These are phyloP conservation scores for Pleurostoma richardsiae DNA, from an alignment of 2,329 filamentous ascomycete species.

Conservation along the genomic window DNA sequence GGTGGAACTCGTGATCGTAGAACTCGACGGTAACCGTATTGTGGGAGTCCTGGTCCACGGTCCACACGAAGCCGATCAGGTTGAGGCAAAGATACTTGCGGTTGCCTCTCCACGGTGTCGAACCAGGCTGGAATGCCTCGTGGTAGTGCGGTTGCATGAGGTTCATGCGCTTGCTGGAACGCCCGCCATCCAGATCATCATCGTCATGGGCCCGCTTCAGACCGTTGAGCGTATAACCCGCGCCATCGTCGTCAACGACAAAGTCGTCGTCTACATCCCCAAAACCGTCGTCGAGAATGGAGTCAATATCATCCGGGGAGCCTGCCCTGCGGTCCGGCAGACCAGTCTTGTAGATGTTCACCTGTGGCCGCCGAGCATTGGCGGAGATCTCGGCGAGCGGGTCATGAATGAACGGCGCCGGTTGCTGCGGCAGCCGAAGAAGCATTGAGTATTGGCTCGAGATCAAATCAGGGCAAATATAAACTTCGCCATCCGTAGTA, in stretches of 20 bases:
- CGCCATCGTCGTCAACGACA: constrained; percentile 91
- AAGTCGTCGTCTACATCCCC: constrained; percentile 67
- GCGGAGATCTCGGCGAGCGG: constrained; percentile 65
- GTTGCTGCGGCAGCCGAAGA: constrained; percentile 57
- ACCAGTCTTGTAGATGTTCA: constrained; percentile 51
- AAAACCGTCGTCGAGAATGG: constrained; percentile 60
- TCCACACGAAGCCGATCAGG: constrained; percentile 92
- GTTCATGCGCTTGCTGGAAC: constrained; percentile 43
- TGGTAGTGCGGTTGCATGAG: constrained; percentile 64
- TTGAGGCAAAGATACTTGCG: constrained; percentile 91
- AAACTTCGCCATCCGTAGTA: constrained; percentile 87
- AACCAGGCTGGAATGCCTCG: constrained; percentile 84
- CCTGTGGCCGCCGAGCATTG: constrained; percentile 53
- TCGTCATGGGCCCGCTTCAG: constrained; percentile 46
- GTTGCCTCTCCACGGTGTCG: constrained; percentile 93
- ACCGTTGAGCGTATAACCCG: constrained; percentile 68
- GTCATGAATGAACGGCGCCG: constrained; percentile 82
- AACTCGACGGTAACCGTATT: constrained; percentile 97
- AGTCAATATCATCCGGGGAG: constrained; percentile 75
- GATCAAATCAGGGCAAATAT: constrained; percentile 74
- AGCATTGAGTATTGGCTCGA: constrained; percentile 51
- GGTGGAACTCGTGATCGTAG: constrained; percentile 86
- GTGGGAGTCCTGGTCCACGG: constrained; percentile 88
- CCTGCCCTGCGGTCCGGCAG: constrained; percentile 51
- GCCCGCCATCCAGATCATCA: constrained; percentile 43